These are phyloP conservation scores for Leptographium galeiforme DNA, from an alignment of 2,329 filamentous ascomycete genomes.

Conservation along the genomic window DNA sequence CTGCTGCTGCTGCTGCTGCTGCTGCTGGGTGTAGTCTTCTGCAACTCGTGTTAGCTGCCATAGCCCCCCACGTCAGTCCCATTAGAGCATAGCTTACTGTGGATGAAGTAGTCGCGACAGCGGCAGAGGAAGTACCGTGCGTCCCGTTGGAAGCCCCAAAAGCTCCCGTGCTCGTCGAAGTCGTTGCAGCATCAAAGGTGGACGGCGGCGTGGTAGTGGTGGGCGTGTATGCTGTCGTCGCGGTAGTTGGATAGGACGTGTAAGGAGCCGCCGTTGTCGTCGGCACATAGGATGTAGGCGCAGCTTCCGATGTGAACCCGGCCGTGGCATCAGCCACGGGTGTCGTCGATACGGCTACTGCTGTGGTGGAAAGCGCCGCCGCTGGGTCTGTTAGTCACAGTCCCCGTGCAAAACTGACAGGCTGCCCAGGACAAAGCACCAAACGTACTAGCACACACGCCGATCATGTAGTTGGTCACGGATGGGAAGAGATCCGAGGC, in stretches of 20 bases:
- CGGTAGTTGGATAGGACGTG: not conserved
- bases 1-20: not conserved
- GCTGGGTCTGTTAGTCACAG: not conserved
- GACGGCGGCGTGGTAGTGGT: not conserved
- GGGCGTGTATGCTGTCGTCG: not conserved
- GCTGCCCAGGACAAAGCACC: not conserved
- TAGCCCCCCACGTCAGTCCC: not conserved
- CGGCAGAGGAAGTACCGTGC: not conserved
- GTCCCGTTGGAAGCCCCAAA: too few relatives aligned
- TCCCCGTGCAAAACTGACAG: too few relatives aligned
- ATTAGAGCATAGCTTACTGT: not conserved
- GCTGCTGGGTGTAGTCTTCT: not conserved
- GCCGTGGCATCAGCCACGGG: not conserved
- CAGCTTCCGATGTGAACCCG: not conserved
- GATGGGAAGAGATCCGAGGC: constrained; percentile 7
- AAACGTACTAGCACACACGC: constrained; percentile 12
- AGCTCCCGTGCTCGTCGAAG: not conserved
- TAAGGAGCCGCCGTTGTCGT: not conserved
- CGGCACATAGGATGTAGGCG: not conserved
- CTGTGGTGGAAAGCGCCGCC: not conserved
- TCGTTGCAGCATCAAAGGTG: not conserved
- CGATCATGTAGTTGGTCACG: constrained; percentile 10
- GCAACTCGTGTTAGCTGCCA: not conserved
- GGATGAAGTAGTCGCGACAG: not conserved
- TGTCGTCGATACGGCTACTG: not conserved